Evolutionary conservation across 2,329 filamentous ascomycete species (phyloP), one percentile per base, ranked within the genome.

Genomic region (Fusarium devonianum): DNA sequence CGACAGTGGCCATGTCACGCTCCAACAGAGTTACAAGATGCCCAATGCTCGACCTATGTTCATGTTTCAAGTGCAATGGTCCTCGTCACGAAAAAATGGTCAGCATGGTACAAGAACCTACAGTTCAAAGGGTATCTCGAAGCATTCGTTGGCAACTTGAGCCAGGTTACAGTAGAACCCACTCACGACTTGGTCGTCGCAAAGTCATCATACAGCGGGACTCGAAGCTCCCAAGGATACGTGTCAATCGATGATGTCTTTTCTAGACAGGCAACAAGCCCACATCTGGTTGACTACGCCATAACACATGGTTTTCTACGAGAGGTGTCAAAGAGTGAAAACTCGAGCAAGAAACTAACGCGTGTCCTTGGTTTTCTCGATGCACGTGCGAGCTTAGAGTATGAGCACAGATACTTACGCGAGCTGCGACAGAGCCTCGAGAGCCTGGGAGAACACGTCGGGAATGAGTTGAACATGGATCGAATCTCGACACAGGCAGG

Each of bases 31-130:
- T 39, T 47, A 1, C 7, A 4, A 7, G 41, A 12, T 6, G n/a
- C 13, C 0, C 3, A 19, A 1, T 14, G 52, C 4, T 6, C 25
- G 2, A 39, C 25, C 1, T 60, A 60, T 21, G 51, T 64, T 1
- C 17, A 46, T 1, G 19, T 50, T 1, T 1, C 14, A 0, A 16
- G 14, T 3, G 57, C 58, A 4, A 49, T 59, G 50, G 16, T 10
- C 2, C 26, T 3, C 0, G 29, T 46, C 0, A 0, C 10, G 4
- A 13, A n/a, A 2, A 37, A 14, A 5, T 63, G 54, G 59, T 25
- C 7, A 3, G 7, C 12, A 2, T 63, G 60, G 59, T 49, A 30
- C 12, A 13, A 45, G 2, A 65, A 65, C 7, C 14, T 37, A 9
- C 22, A 34, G 1, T 58, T 57, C 36, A 36, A 44, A 9, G 10